Conservation (phyloP, 2,329 filamentous ascomycete genomes). For the Calonectria henricotiae region DNA sequence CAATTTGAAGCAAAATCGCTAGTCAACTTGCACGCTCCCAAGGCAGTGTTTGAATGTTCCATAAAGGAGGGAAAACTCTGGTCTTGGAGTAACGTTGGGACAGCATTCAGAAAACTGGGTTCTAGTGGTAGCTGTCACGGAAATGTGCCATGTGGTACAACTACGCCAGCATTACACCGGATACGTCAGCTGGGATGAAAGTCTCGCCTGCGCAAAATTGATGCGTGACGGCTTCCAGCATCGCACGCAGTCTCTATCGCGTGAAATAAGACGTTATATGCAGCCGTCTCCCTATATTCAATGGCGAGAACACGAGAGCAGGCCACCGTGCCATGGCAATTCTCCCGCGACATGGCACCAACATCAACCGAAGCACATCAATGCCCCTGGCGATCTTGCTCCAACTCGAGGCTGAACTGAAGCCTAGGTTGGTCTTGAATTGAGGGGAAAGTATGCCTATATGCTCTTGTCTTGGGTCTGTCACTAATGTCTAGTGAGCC, state of each 20-base stretch:
- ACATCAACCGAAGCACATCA: not conserved
- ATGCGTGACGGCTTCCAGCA: not conserved
- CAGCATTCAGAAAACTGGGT: not conserved
- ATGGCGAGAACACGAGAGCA: not conserved
- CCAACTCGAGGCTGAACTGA: not conserved
- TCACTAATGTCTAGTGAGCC: not conserved
- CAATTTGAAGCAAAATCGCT: too few relatives aligned
- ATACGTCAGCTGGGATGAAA: not conserved
- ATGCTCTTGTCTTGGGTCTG: not conserved
- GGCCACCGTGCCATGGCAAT: not conserved
- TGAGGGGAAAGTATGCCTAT: not conserved
- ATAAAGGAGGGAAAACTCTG: not conserved
- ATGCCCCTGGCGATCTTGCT: not conserved
- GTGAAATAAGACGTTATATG: not conserved
- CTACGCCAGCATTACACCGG: conserved; percentile 1
- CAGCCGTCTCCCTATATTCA: not conserved
- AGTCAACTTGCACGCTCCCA: too few relatives aligned
- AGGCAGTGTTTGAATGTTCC: too few relatives aligned
- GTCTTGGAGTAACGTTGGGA: not conserved
- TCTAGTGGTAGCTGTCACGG: not conserved
- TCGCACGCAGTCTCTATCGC: not conserved
- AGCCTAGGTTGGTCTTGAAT: not conserved
- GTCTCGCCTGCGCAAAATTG: not conserved
- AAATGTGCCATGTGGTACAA: conserved; percentile 1
- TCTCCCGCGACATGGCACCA: not conserved